Base-by-base conservation (phyloP, 305 asterid genomes). In the Fraxinus platypoda region DNA sequence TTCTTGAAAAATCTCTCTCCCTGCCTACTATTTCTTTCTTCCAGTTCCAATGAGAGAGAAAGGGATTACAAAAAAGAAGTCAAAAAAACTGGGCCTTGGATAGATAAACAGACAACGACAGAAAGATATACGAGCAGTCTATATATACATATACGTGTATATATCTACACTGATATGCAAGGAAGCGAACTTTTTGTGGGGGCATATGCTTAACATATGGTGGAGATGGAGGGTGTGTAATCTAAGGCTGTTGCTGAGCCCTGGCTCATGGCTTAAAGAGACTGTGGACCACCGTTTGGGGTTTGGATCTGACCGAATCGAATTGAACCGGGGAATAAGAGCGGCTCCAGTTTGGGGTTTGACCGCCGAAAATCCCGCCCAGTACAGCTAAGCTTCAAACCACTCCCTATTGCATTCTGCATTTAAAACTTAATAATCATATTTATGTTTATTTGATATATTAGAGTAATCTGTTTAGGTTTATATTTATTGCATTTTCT, bases 21-120 rank as follows among this genome's bases (percentile, higher is more conserved):
- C 59, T 15, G 2, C 59, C 59, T 28, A 79, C 46, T 78, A 54
- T 54, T n/a, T 54, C 49, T 62, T 80, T 80, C 79, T 82, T 85
- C 75, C 89, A 78, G 91, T 87, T 88, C 90, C 83, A 85, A 84
- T 80, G 87, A 84, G 87, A 86, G 87, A 89, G 86, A 81, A 30
- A 74, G 21, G 23, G 66, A n/a, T 78, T 81, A n/a, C 25, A 30
- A 83, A 81, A 81, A 73, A 76, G 77, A 85, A 85, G 89, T 83
- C 84, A 78, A 84, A 85, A 81, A 76, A 57, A 49, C n/a, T 57
- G 83, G 88, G 88, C 83, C 79, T 54, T 79, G 43, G 66, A 54
- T 54, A 71, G 83, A 82, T 76, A 46, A 46, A 28, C 25, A 70
- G 88, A 64, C 4, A 70, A 74, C 78, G 37, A 83, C 82, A 79